These are phyloP conservation scores for Phytomonas sp. DNA, from an alignment of 208 protist genomes.

Conservation along the genomic window DNA sequence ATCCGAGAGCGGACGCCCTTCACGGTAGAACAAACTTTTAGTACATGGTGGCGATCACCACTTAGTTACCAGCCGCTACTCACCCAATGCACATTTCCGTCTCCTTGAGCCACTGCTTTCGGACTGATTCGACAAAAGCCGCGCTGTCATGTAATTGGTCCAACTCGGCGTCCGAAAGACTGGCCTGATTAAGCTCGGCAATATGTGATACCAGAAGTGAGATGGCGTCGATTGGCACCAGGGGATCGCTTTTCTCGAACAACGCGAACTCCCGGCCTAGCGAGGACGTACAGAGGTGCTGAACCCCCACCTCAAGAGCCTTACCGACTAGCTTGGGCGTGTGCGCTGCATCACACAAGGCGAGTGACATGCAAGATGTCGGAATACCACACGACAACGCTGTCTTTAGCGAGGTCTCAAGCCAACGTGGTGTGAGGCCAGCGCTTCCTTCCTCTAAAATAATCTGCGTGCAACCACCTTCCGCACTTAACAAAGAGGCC, in stretches of 20 bases:
- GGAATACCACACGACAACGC: conserved; percentile 54
- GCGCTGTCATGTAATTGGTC: neutral
- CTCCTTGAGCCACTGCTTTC: neutral
- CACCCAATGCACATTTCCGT: neutral
- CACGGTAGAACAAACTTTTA: neutral
- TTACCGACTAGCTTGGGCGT: conserved; percentile 28
- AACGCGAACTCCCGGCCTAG: neutral
- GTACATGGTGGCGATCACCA: neutral
- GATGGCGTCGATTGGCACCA: neutral
- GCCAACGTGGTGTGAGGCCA: conserved; percentile 55
- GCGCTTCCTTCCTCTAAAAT: conserved; percentile 55
- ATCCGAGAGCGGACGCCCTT: neutral
- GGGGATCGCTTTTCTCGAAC: neutral
- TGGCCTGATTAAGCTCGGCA: neutral
- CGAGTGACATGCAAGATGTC: conserved; percentile 24
- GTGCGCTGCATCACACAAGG: conserved; percentile 20
- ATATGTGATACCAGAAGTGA: neutral
- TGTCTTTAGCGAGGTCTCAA: conserved; percentile 75
- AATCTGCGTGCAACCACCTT: conserved; percentile 26
- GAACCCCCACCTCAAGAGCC: conserved; percentile 33
- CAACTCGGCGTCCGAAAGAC: neutral
- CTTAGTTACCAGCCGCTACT: too few relatives aligned
- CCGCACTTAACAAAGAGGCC: conserved; percentile 37
- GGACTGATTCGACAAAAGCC: neutral
- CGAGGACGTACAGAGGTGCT: neutral